Percentiles rank a stretch among this genome's conserved stretches.
Conservation (phyloP, 768 basidiomycete genomes). For the Termitomyces titanicus region DNA sequence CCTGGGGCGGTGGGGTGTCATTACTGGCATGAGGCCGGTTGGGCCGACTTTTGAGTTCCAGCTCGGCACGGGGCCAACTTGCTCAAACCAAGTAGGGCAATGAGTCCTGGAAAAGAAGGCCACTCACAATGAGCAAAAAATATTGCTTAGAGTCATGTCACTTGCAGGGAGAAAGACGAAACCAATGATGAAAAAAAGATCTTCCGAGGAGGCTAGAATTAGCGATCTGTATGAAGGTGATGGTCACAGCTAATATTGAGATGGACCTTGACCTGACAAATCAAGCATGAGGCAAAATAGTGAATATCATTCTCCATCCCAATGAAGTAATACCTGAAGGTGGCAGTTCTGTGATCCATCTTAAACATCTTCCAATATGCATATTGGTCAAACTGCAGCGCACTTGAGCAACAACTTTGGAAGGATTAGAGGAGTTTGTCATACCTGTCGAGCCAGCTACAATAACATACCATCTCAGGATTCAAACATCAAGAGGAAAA, state of each 20-base stretch:
- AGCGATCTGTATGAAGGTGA: slow-evolving; percentile 33
- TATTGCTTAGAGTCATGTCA: no score
- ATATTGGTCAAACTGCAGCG: no score
- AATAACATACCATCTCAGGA: not conserved
- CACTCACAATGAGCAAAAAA: no score
- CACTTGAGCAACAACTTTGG: no score
- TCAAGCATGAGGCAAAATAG: slow-evolving; percentile 27
- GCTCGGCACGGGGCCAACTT: not conserved
- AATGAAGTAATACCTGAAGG: slow-evolving; percentile 16
- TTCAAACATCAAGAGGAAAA: not conserved
- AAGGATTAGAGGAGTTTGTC: slow-evolving; percentile 12
- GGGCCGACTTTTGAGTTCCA: not conserved
- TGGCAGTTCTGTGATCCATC: no score
- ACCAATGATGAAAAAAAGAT: slow-evolving; percentile 10
- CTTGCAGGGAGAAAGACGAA: no score
- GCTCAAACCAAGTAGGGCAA: not conserved
- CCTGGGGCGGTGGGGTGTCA: no score
- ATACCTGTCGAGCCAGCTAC: not conserved
- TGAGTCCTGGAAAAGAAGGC: not conserved
- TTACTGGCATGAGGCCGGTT: not conserved
- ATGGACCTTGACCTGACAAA: slow-evolving; percentile 39
- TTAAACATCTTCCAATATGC: no score
- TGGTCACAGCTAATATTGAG: slow-evolving; percentile 37
- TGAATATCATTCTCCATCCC: slow-evolving; percentile 29
- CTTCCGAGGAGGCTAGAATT: slow-evolving; percentile 21